Conservation (phyloP, 345 rosid genomes). For the Carallia pectinifolia region DNA sequence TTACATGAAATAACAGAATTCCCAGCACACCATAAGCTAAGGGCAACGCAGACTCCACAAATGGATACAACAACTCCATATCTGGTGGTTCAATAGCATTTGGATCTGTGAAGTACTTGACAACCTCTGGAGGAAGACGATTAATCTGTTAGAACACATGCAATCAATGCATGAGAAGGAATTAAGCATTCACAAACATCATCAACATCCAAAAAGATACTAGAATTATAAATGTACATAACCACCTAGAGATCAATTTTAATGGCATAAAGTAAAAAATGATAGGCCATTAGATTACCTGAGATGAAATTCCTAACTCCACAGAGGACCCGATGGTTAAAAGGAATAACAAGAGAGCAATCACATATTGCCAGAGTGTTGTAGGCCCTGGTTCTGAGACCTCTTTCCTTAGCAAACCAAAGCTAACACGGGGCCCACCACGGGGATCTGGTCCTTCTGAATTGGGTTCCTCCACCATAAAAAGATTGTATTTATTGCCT, state of each 20-base stretch:
- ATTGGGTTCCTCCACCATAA: slow-evolving; percentile 95
- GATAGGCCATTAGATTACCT: slow-evolving; percentile 41
- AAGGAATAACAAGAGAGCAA: slow-evolving; percentile 74
- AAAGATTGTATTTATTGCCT: slow-evolving; percentile 77
- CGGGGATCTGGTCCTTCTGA: slow-evolving; percentile 91
- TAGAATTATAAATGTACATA: not conserved
- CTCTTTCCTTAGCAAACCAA: slow-evolving; percentile 89
- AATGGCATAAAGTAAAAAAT: not conserved
- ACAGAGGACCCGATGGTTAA: slow-evolving; percentile 86
- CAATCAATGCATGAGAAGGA: slow-evolving; percentile 12
- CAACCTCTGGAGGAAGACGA: slow-evolving; percentile 89
- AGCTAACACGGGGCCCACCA: slow-evolving; percentile 94
- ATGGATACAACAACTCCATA: slow-evolving; percentile 81
- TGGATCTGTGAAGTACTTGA: slow-evolving; percentile 91
- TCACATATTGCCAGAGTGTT: slow-evolving; percentile 97
- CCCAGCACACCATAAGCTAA: slow-evolving; percentile 91
- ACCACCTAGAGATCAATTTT: not conserved
- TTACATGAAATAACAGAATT: slow-evolving; percentile 85
- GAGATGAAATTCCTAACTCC: slow-evolving; percentile 93
- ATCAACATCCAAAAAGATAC: slow-evolving; percentile 3
- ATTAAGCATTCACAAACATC: not conserved
- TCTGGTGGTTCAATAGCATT: slow-evolving; percentile 84
- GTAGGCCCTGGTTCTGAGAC: slow-evolving; percentile 96
- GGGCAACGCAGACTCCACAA: slow-evolving; percentile 91
- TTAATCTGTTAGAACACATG: slow-evolving; percentile 57